Evolutionary conservation across 179 eudicot species (phyloP).

Genomic region (Pouteria campechiana): DNA sequence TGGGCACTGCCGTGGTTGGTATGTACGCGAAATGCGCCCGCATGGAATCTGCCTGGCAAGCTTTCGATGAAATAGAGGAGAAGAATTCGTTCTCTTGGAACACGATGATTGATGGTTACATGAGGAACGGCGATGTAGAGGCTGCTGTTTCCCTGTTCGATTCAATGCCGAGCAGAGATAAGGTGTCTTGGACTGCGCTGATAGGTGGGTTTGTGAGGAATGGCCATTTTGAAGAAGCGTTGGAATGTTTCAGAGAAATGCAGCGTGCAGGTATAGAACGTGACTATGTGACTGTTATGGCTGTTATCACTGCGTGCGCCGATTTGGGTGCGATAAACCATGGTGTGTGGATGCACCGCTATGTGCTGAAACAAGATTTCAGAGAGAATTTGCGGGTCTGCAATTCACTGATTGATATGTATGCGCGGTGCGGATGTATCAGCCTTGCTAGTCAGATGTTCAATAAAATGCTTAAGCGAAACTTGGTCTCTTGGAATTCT

Average conservation of each 20-base stretch:
- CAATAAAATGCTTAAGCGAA: conserved; percentile 30
- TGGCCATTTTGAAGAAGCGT: conserved; percentile 38
- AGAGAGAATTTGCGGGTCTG: conserved; percentile 32
- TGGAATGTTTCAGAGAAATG: conserved; percentile 52
- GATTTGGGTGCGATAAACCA: conserved; percentile 47
- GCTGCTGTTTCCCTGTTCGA: conserved; percentile 45
- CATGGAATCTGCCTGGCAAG: conserved; percentile 24
- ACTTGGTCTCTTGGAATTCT: conserved; percentile 67
- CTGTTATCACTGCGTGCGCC: conserved; percentile 53
- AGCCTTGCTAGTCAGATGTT: conserved; percentile 49
- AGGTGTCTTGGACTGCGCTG: conserved; percentile 51
- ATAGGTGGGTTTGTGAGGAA: conserved; percentile 55
- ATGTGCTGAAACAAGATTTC: conserved; percentile 17
- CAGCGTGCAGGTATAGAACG: conserved; percentile 41
- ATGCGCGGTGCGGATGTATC: conserved; percentile 53
- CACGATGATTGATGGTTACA: conserved; percentile 57
- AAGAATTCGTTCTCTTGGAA: conserved; percentile 65
- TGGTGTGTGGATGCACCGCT: conserved; percentile 53
- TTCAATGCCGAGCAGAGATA: conserved; percentile 62
- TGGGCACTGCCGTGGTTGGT: conserved; percentile 55
- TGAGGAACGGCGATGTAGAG: conserved; percentile 40
- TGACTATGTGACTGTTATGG: conserved; percentile 55
- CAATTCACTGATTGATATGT: conserved; percentile 66
- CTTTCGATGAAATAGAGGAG: conserved; percentile 30
- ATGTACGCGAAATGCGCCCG: conserved; percentile 48